These are phyloP conservation scores for Circinella minor DNA, from an alignment of 371 early-diverging fungal genomes.

Conservation along the genomic window DNA sequence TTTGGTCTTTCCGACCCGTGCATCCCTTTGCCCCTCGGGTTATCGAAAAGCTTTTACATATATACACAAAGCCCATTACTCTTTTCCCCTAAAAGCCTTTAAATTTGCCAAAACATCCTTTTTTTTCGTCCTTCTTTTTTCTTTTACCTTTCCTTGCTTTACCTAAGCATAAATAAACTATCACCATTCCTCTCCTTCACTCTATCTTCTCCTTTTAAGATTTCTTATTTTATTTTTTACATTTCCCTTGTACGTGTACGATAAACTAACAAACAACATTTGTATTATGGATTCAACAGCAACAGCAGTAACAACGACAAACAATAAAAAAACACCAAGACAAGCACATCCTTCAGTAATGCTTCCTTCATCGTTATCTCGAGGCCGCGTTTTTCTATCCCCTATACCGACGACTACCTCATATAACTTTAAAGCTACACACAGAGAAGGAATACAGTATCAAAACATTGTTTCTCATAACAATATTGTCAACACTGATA, in stretches of 20 bases:
- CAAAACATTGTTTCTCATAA: not conserved
- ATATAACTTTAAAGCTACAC: not conserved
- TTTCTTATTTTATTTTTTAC: no score
- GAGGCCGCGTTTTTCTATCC: conserved; percentile 23
- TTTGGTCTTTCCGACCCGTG: not conserved
- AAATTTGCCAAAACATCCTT: no score
- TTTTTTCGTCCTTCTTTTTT: no score
- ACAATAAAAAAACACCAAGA: no score
- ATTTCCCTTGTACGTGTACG: not conserved
- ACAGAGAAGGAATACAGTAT: not conserved
- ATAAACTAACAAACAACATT: not conserved
- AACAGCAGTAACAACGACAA: not conserved
- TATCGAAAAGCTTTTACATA: no score
- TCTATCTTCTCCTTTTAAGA: not conserved
- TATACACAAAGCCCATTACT: no score
- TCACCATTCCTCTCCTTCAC: no score
- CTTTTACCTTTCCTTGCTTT: not conserved
- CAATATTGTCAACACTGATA: not conserved
- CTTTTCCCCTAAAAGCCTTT: no score
- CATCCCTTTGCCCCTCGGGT: conserved; percentile 4
- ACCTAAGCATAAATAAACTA: not conserved
- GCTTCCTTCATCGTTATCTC: conserved; percentile 19
- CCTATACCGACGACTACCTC: conserved; percentile 19
- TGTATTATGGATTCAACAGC: not conserved
- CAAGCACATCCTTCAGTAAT: no score